Conservation (phyloP, 257 asterid genomes). For the Solanum medicagineum region DNA sequence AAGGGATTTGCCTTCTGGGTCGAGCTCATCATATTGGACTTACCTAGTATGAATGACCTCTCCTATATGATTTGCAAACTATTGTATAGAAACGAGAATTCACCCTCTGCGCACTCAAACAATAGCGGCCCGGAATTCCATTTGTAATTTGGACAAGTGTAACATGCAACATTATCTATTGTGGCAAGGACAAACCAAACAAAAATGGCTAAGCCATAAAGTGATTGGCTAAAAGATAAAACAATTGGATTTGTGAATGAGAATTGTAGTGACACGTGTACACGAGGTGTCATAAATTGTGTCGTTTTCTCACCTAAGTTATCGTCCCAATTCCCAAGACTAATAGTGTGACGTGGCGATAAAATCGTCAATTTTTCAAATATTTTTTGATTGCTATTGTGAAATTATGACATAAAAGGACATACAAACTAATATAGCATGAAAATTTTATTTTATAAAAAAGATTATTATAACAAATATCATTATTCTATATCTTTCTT, state of each 20-base stretch:
- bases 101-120: too few species aligned
- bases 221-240: not conserved
- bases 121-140: too few species aligned
- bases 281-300: not conserved
- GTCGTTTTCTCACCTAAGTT: constrained; percentile 4
- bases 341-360: not conserved
- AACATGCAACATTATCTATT: not conserved
- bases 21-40: too few species aligned
- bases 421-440: not conserved
- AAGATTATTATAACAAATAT: not conserved
- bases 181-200: not conserved
- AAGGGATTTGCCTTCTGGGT: rapidly evolving
- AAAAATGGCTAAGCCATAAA: not conserved
- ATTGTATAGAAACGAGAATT: too few species aligned
- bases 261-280: constrained; percentile 1
- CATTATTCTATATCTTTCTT: too few species aligned
- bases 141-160: not conserved
- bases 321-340: not conserved
- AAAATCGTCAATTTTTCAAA: not conserved
- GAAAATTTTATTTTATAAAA: not conserved
- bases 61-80: too few species aligned
- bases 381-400: not conserved
- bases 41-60: too few species aligned
- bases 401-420: too few species aligned
- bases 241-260: not conserved